phyloP scores from a whole-genome alignment of 2,329 filamentous ascomycete genomes.

The Colletotrichum eleusines region DNA sequence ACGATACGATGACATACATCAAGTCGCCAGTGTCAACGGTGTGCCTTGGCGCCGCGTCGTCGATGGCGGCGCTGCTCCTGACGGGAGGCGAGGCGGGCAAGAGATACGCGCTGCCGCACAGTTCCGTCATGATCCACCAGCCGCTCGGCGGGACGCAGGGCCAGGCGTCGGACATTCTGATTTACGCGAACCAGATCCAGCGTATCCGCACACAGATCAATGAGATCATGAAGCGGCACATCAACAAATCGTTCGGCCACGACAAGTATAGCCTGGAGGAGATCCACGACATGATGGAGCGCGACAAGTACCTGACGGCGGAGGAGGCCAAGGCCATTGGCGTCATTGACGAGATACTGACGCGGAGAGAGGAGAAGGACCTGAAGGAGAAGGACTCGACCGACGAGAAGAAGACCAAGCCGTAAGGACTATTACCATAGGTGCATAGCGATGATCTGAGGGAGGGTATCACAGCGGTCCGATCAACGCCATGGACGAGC shows the following conservation, averaged over 20 bases:
- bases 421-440: slow-evolving; percentile 14
- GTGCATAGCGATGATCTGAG: not conserved
- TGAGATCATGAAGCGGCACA: slow-evolving; percentile 86
- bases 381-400: slow-evolving; percentile 38
- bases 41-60: slow-evolving; percentile 93
- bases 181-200: slow-evolving; percentile 97
- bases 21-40: slow-evolving; percentile 93
- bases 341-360: slow-evolving; percentile 90
- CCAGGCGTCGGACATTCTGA: slow-evolving; percentile 85
- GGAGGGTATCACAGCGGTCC: not conserved
- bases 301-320: slow-evolving; percentile 93
- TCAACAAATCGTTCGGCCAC: slow-evolving; percentile 80
- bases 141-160: slow-evolving; percentile 80
- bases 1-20: slow-evolving; percentile 99
- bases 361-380: slow-evolving; percentile 64
- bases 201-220: slow-evolving; percentile 88
- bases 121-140: slow-evolving; percentile 97
- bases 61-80: slow-evolving; percentile 92
- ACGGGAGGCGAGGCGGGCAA: slow-evolving; percentile 88
- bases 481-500: slow-evolving; percentile 2
- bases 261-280: slow-evolving; percentile 85
- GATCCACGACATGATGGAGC: slow-evolving; percentile 95
- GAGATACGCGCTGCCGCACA: slow-evolving; percentile 91
- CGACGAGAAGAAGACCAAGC: slow-evolving; percentile 40
- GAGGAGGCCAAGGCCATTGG: slow-evolving; percentile 90